These are phyloP conservation scores for Strobilomyces dryophilus DNA, from an alignment of 768 basidiomycete species.

Conservation along the genomic window DNA sequence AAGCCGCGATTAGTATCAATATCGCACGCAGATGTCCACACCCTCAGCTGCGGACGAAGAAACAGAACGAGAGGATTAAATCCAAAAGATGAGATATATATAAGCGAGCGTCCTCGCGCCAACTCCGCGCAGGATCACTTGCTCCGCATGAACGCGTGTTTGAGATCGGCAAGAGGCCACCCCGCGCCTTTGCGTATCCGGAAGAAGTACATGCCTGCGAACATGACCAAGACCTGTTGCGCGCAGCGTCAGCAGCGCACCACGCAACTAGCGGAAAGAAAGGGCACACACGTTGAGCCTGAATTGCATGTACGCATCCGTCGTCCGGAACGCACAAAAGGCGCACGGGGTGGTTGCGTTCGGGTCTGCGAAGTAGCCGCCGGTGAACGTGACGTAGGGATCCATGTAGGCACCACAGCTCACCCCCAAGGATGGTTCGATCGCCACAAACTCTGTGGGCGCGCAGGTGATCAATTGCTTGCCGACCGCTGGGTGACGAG, in stretches of 20 bases:
- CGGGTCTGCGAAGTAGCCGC: slow-evolving; percentile 57
- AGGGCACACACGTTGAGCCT: slow-evolving; percentile 3
- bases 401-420: slow-evolving; percentile 52
- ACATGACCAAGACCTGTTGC: slow-evolving; percentile 27
- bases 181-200: slow-evolving; percentile 19
- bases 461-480: slow-evolving; percentile 45
- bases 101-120: background rate
- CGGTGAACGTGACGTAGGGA: slow-evolving; percentile 43
- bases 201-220: slow-evolving; percentile 29
- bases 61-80: no score
- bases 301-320: background rate
- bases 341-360: slow-evolving; percentile 48
- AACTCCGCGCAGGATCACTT: no score
- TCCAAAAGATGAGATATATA: no score
- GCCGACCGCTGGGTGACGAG: slow-evolving; percentile 35
- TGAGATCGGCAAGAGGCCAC: slow-evolving; percentile 2
- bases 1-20: no score
- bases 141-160: background rate
- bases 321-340: no score
- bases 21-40: no score
- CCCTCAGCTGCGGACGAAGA: no score
- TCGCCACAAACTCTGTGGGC: slow-evolving; percentile 44
- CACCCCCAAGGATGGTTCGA: slow-evolving; percentile 50
- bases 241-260: no score
- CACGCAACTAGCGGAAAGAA: no score